Conservation (phyloP, 345 rosid genomes). For the Leavenworthia alabamica region DNA sequence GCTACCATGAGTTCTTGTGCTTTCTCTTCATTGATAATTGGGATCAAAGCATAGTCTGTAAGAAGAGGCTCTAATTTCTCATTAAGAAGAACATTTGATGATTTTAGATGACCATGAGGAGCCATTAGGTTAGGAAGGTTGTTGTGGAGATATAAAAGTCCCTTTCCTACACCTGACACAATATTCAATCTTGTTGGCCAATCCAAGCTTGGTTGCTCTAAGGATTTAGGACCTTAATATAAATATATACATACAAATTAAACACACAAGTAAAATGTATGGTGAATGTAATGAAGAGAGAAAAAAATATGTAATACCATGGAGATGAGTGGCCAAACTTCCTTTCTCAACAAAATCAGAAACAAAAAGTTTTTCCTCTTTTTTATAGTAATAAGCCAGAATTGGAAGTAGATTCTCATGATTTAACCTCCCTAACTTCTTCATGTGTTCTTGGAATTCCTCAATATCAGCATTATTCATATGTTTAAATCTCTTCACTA, state of each 20-base stretch:
- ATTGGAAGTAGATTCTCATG: slow-evolving; percentile 72
- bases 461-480: slow-evolving; percentile 76
- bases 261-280: background rate
- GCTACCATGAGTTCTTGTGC: slow-evolving; percentile 81
- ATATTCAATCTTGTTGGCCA: slow-evolving; percentile 72
- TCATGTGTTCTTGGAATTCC: slow-evolving; percentile 84
- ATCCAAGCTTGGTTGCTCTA: slow-evolving; percentile 48
- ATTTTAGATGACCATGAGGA: slow-evolving; percentile 90
- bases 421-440: slow-evolving; percentile 59
- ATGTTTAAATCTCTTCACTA: slow-evolving; percentile 79
- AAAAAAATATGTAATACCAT: slow-evolving; percentile 42
- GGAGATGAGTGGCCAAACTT: slow-evolving; percentile 78
- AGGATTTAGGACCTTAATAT: slow-evolving; percentile 42
- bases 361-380: slow-evolving; percentile 82
- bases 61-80: slow-evolving; percentile 54
- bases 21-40: slow-evolving; percentile 69
- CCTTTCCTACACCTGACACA: slow-evolving; percentile 66
- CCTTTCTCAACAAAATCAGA: slow-evolving; percentile 47
- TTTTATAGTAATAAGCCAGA: slow-evolving; percentile 77
- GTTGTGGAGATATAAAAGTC: slow-evolving; percentile 52
- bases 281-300: background rate
- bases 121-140: slow-evolving; percentile 66
- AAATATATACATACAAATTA: background rate
- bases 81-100: slow-evolving; percentile 66
- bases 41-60: slow-evolving; percentile 63